Conservation (phyloP, 306 rosid genomes). For the Argentina anserina region DNA sequence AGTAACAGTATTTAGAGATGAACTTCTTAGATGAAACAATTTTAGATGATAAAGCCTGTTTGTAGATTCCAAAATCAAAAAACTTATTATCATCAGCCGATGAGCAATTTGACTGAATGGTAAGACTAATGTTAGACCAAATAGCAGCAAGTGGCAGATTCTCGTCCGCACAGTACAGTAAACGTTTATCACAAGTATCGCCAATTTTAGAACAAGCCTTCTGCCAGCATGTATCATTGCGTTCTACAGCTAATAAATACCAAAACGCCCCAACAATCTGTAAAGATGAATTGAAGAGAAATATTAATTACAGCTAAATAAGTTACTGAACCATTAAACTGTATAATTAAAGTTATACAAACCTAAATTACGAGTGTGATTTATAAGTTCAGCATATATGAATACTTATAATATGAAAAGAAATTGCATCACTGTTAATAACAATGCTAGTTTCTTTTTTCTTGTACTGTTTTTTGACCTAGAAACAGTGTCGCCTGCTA, state of each 20-base stretch:
- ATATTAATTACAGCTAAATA: not conserved
- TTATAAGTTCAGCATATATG: not conserved
- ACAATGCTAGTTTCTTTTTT: not conserved
- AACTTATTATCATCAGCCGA: constrained; percentile 20
- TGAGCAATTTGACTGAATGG: constrained; percentile 39
- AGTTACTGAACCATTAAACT: not conserved
- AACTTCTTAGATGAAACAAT: constrained; percentile 66
- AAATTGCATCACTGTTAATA: not conserved
- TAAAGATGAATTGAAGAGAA: constrained; percentile 22
- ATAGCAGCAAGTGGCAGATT: constrained; percentile 16
- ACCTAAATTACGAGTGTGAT: not conserved
- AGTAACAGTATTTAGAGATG: constrained; percentile 76
- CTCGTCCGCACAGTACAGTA: constrained; percentile 69
- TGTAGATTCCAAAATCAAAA: constrained; percentile 82
- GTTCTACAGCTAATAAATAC: constrained; percentile 90
- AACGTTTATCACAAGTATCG: constrained; percentile 29
- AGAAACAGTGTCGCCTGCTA: not conserved
- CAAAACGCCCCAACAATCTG: constrained; percentile 97
- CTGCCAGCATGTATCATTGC: constrained; percentile 95
- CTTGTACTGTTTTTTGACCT: not conserved
- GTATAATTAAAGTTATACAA: not conserved
- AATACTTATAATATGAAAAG: not conserved
- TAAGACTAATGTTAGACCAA: constrained; percentile 29
- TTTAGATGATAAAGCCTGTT: constrained; percentile 57
- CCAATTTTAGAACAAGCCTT: constrained; percentile 34